A percentile compares a stretch with the other conserved stretches of the same genome.
These are phyloP conservation scores for Blyttiomyces sp. DNA, from an alignment of 371 early-diverging fungal species.

Conservation along the genomic window DNA sequence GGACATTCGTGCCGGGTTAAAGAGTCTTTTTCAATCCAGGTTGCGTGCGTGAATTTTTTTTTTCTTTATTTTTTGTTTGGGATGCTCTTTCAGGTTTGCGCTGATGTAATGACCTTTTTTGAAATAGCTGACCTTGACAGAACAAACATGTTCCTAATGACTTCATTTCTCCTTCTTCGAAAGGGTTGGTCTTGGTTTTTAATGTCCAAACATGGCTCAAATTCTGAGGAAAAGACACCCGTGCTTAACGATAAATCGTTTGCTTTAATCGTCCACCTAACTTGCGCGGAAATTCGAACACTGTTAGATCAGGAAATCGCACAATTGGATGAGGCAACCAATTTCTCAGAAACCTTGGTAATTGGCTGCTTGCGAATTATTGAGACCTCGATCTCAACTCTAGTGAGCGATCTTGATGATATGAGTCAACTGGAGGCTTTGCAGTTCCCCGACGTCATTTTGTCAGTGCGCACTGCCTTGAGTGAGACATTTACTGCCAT, in stretches of 20 bases:
- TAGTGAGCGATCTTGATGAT: not conserved
- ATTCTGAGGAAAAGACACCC: no score
- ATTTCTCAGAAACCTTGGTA: not conserved
- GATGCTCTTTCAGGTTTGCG: no score
- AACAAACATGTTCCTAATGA: not conserved
- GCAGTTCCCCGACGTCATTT: not conserved
- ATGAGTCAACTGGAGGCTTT: not conserved
- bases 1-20: no score
- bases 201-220: no score
- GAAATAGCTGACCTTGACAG: not conserved
- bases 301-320: conserved; percentile 12
- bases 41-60: no score
- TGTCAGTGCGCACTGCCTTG: conserved; percentile 14
- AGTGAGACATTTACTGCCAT: conserved; percentile 18
- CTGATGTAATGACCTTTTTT: not conserved
- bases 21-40: no score
- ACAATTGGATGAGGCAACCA: not conserved
- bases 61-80: no score
- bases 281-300: conserved; percentile 25
- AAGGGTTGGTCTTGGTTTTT: not conserved
- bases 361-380: conserved; percentile 12
- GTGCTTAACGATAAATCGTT: no score
- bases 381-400: conserved; percentile 3
- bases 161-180: not conserved
- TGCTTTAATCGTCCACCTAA: conserved; percentile 14